Evolutionary conservation across 352 stramenopile genomes (phyloP).

Genomic region (Pythium phragmitis): DNA sequence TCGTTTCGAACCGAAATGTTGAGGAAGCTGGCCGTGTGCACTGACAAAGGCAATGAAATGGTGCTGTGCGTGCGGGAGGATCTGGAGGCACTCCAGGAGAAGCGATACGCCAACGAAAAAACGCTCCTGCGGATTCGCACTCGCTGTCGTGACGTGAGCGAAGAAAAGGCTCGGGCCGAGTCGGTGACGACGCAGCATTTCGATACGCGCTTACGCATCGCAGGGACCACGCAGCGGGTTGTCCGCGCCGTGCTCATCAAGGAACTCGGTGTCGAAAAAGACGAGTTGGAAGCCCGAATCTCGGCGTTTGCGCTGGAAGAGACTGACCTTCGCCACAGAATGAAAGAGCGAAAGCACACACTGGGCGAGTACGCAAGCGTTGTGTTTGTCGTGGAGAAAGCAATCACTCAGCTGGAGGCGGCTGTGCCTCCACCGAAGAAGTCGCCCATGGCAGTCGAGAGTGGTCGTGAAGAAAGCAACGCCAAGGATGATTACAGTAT

Average conservation of each 20-base stretch:
- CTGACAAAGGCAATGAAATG: slow-evolving; percentile 54
- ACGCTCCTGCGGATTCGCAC: slow-evolving; percentile 32
- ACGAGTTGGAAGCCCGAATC: slow-evolving; percentile 31
- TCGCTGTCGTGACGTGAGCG: slow-evolving; percentile 33
- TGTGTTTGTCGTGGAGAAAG: slow-evolving; percentile 46
- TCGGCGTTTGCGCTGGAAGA: slow-evolving; percentile 3
- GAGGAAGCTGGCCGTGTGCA: slow-evolving; percentile 33
- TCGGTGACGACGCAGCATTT: slow-evolving; percentile 50
- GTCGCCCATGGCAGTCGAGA: background rate
- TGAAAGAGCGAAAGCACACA: slow-evolving; percentile 22
- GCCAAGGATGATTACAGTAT: slow-evolving; percentile 6
- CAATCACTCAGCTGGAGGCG: slow-evolving; percentile 26
- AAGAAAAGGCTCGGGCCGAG: slow-evolving; percentile 36
- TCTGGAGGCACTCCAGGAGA: slow-evolving; percentile 46
- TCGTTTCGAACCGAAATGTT: slow-evolving; percentile 50
- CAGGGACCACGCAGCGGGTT: slow-evolving; percentile 54
- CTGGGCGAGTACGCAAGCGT: slow-evolving; percentile 38
- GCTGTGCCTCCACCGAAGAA: slow-evolving; percentile 18
- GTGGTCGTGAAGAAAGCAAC: background rate
- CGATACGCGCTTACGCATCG: slow-evolving; percentile 54
- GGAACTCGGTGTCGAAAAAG: slow-evolving; percentile 41
- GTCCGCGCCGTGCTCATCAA: slow-evolving; percentile 41
- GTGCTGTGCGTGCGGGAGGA: slow-evolving; percentile 59
- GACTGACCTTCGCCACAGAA: slow-evolving; percentile 13
- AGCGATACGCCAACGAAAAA: slow-evolving; percentile 30